Evolutionary conservation across 2,329 filamentous ascomycete species (phyloP), one percentile per base, ranked within the genome.

Genomic region (Monosporascus sp.): DNA sequence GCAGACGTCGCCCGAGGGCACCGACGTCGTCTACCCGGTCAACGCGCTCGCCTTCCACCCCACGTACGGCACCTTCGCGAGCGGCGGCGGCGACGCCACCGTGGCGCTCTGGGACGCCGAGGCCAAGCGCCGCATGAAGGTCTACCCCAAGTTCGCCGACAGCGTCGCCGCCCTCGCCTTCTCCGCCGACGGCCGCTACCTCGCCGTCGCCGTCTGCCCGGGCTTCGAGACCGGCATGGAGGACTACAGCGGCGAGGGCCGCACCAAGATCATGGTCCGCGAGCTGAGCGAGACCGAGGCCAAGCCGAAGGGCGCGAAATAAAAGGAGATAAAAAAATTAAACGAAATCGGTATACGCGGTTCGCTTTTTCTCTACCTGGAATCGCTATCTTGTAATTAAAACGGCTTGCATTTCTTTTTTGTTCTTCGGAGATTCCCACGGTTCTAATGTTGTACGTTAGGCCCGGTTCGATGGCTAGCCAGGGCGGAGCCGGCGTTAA

Each of bases 81-180:
- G 87, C 14, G 92, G 90, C 27, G 92, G 92, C 45, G 92, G 91
- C 31, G 92, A 97, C 67, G 90, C 90, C 37, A 89, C 92, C 8
- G 90, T 96, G n/a, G 89, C 90, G 5, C 74, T 97, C 44, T 97
- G 92, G 92, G 92, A 97, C 68, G 91, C 89, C 9, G 86, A 91
- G 63, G 89, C 89, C 52, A 97, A 96, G 82, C 81, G 91, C 64
- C 83, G 92, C 68, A 89, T 97, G 70, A 83, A 90, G 67, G 89
- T 95, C 68, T 96, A 96, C 70, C 89, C 91, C 64, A 88, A 89
- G 65, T 90, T 92, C 54, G 80, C 86, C 17, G 84, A 90, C 44
- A 90, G 86, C 64, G 83, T 97, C 7, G 86, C 89, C 9, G 86
- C 87, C 0, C 73, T 96, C 56, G 82, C 82, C 1, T 97, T 96